Conservation (phyloP, 2,329 filamentous ascomycete genomes). For the Phialocephala subalpina region DNA sequence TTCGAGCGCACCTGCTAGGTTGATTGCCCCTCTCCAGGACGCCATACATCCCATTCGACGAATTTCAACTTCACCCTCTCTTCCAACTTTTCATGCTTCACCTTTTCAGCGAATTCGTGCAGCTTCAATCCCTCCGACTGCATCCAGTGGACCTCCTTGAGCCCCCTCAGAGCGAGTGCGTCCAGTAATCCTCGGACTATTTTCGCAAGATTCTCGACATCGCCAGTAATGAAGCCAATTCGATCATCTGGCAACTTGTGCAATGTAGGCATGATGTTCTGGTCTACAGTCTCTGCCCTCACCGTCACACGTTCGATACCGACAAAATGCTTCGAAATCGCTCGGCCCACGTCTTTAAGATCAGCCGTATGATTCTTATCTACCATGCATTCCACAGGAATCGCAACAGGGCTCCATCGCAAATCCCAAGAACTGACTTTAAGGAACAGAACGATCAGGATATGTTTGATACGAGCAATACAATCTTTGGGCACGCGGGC, state of each 20-base stretch:
- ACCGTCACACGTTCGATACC: not conserved
- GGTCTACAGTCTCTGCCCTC: not conserved
- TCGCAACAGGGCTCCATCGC: no score
- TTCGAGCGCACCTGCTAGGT: no score
- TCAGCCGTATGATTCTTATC: not conserved
- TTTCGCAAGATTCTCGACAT: not conserved
- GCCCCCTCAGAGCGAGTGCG: not conserved
- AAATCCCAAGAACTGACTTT: no score
- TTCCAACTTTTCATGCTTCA: not conserved
- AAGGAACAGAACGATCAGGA: not conserved
- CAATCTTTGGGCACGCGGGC: not conserved
- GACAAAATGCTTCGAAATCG: not conserved
- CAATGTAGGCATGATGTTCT: no score
- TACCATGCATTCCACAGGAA: not conserved
- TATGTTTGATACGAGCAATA: constrained; percentile 2
- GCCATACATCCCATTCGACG: not conserved
- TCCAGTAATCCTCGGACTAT: not conserved
- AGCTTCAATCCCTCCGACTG: not conserved
- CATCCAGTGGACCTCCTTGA: not conserved
- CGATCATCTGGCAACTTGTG: not conserved
- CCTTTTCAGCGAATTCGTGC: not conserved
- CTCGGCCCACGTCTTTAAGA: not conserved
- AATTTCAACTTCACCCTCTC: not conserved
- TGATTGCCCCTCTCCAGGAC: no score
- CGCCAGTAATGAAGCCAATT: not conserved